Evolutionary conservation across 2,329 filamentous ascomycete species (phyloP).

Genomic region (Calonectria pseudoturangicola): DNA sequence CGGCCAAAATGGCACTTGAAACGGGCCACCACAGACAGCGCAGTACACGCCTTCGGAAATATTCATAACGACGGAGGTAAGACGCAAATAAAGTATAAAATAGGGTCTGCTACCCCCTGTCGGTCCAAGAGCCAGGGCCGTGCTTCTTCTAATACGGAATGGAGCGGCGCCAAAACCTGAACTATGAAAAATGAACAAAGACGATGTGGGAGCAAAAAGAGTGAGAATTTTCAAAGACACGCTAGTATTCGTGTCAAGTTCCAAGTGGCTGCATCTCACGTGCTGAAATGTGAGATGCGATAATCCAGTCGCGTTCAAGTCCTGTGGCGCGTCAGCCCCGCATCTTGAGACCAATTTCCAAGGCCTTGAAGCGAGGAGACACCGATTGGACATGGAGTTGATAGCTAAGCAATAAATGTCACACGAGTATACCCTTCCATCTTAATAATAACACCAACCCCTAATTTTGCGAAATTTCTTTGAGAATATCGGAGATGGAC

Average conservation of each 20-base stretch:
- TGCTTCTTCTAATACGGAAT: neutral
- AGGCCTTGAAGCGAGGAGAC: too few species aligned
- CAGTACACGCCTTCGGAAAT: neutral
- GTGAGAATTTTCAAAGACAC: neutral
- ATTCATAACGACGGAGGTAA: neutral
- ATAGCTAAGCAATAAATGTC: too few species aligned
- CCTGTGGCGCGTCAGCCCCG: neutral
- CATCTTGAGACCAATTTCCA: neutral
- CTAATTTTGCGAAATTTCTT: neutral
- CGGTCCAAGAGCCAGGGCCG: neutral
- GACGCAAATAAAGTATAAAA: neutral
- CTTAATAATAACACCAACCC: neutral
- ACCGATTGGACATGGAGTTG: too few species aligned
- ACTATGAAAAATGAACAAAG: neutral
- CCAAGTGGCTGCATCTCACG: conserved; percentile 1
- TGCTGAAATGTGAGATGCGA: neutral
- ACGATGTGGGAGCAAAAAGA: neutral
- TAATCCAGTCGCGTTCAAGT: neutral
- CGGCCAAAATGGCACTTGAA: neutral
- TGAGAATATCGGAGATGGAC: neutral
- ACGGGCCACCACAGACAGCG: neutral
- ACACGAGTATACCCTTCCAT: too few species aligned
- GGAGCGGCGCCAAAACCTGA: neutral
- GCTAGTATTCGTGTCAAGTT: neutral
- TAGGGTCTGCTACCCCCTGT: neutral